Base-by-base conservation (phyloP, 345 rosid species). In the Pistacia vera region DNA sequence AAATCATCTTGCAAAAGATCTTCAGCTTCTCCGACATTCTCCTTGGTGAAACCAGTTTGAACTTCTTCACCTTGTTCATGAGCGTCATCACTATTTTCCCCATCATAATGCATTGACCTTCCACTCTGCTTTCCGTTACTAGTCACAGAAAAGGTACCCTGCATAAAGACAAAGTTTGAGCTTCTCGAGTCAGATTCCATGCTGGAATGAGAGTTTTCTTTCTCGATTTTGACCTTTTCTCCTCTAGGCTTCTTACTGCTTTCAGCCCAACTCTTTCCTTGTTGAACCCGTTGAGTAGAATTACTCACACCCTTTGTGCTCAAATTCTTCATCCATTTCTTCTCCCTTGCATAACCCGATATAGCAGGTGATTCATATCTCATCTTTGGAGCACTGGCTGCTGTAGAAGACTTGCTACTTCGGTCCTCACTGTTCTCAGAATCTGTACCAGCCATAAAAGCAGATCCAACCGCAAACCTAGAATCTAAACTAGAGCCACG, bases 181-280 rank as follows among this genome's bases (percentile, higher is more conserved):
- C 95, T 90, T 90, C 93, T 88, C 28, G 93, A 92, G 86, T 96
- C 94, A 76, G 98, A 95, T 81, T 84, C 94, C 85, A 90, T 69
- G 80, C 95, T 90, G 86, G 97, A 93, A 83, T 70, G 93, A 88
- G 91, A 91, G 86, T 90, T 91, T 80, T 87, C 88, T 81, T 91
- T 89, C 84, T 92, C 82, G 59, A 93, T 86, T 88, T 88, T 88
- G 93, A 89, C 83, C 92, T 80, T 87, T 75, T 88, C 98, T 82
- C 92, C 97, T 86, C 94, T 93, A 56, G 70, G 80, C 86, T 92
- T 93, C 87, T 89, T 92, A 84, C 89, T 84, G 69, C 81, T 84
- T 71, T 90, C 98, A 49, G 74, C 65, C 58, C 57, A 73, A 80
- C 60, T 85, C 82, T 85, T 93, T 75, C 88, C 85, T 65, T 74